Base-by-base conservation (phyloP, 2,329 filamentous ascomycete genomes). In the Sphaerostilbella broomeana region DNA sequence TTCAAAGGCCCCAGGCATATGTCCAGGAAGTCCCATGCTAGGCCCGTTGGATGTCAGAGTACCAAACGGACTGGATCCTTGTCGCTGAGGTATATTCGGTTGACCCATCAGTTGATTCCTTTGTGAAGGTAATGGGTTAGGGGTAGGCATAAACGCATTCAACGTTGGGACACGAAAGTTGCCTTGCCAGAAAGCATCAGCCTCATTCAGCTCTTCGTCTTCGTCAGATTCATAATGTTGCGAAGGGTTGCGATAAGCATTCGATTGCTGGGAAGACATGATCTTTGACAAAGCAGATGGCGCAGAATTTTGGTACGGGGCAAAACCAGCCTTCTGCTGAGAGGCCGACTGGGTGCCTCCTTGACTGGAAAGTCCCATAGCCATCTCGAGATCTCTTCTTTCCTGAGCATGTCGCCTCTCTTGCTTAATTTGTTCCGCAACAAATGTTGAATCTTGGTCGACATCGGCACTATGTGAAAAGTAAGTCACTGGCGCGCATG, bases 401-500 rank as follows among this genome's bases (percentile, higher is more conserved):
- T 57, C 51, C 28, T 62, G 55, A 8, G 51, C 42, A 9, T 55
- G 47, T 34, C 59, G 60, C 21, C 57, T 56, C 25, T 57, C 59
- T 38, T 57, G 50, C 26, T 58, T 60, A 37, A 58, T 56, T 18
- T 67, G 63, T 36, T 63, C 47, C 8, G 56, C 47, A 29, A 67
- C 48, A 22, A 42, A 47, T 8, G 45, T 48, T 15, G 54, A 44
- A 34, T 47, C 48, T 25, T 50, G 22, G 12, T 63, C 50, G 38
- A 63, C 59, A 50, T 63, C 61, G 25, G 62, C 56, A 45, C 59
- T 60, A 40, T 42, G 19, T 48, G 40, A 10, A 34, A 26, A 13
- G 50, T 53, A 16, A 60, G 47, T 38, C 45, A 29, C 7, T 13
- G 17, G 12, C 32, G n/a, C n/a, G n/a, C n/a, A n/a, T n/a, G n/a